Percentiles rank a stretch among this genome's conserved stretches.
Conservation (phyloP, 129 eudicot species). For the Lactuca sativa region DNA sequence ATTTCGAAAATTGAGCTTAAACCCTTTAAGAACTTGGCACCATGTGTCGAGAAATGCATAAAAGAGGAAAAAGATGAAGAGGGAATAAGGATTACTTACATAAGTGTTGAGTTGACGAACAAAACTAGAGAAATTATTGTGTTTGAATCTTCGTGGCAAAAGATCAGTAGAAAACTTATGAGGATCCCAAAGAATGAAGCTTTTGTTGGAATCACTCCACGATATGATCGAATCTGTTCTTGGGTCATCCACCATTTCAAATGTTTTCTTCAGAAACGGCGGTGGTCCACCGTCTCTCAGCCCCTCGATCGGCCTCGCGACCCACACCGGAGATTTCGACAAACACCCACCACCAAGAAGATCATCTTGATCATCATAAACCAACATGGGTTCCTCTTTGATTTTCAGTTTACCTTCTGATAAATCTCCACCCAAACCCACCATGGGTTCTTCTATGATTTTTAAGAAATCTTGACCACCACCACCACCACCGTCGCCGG, state of each 20-base stretch:
- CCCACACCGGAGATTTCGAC: conserved; percentile 14
- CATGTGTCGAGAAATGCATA: neutral
- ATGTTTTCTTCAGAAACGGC: conserved; percentile 85
- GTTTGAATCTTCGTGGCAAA: conserved; percentile 84
- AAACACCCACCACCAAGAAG: conserved; percentile 23
- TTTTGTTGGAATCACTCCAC: conserved; percentile 49
- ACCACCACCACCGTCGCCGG: neutral
- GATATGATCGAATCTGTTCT: conserved; percentile 71
- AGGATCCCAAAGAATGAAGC: conserved; percentile 90
- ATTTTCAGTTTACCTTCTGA: conserved; percentile 5
- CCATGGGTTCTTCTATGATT: conserved; percentile 46
- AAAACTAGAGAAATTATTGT: conserved; percentile 84
- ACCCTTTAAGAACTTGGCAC: neutral
- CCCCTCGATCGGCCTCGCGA: conserved; percentile 60
- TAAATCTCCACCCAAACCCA: conserved; percentile 10
- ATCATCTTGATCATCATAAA: conserved; percentile 22
- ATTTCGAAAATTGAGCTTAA: neutral
- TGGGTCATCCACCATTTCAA: conserved; percentile 85
- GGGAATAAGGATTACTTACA: conserved; percentile 42
- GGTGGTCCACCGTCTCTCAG: conserved; percentile 76
- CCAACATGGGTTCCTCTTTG: conserved; percentile 35
- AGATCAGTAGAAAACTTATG: conserved; percentile 64
- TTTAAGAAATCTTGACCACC: conserved; percentile 16
- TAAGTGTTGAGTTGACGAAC: conserved; percentile 90
- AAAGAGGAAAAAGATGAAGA: neutral